A percentile compares a stretch with the other conserved stretches of the same genome.
These are phyloP conservation scores for Zychaea mexicana DNA, from an alignment of 371 early-diverging fungal species.

Conservation along the genomic window DNA sequence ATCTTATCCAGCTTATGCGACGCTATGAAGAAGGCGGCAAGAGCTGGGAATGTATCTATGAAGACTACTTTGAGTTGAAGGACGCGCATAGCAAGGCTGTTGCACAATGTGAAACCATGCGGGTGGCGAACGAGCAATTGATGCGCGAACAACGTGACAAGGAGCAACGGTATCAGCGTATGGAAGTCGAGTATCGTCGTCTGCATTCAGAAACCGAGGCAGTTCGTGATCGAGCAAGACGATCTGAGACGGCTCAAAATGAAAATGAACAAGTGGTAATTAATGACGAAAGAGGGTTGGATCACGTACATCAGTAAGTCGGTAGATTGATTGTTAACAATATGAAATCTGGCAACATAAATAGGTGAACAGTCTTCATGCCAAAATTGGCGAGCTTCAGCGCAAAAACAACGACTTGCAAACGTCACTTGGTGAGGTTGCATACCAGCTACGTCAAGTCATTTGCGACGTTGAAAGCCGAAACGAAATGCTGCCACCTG, in stretches of 20 bases:
- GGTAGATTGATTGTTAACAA: no score
- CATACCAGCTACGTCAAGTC: slow-evolving; percentile 22
- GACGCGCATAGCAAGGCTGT: slow-evolving; percentile 8
- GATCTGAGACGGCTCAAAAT: not conserved
- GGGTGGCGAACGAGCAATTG: slow-evolving; percentile 4
- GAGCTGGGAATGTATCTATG: slow-evolving; percentile 24
- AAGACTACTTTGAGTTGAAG: slow-evolving; percentile 22
- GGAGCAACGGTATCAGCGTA: slow-evolving; percentile 13
- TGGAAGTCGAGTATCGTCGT: slow-evolving; percentile 12
- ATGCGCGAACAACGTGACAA: slow-evolving; percentile 19
- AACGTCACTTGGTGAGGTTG: slow-evolving; percentile 10
- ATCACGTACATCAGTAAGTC: no score
- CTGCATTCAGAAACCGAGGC: slow-evolving; percentile 9
- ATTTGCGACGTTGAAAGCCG: slow-evolving; percentile 18
- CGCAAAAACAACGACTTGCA: not conserved
- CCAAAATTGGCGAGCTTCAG: not conserved
- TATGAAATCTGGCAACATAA: no score
- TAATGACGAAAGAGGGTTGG: no score
- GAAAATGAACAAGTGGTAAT: not conserved
- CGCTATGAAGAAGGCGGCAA: slow-evolving; percentile 23
- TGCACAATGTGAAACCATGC: slow-evolving; percentile 11
- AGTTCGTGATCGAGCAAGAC: not conserved
- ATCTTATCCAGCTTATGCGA: slow-evolving; percentile 16
- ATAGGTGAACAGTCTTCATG: not conserved
- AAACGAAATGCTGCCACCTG: slow-evolving; percentile 15